Evolutionary conservation across 345 rosid genomes (phyloP), one percentile per base, ranked within the genome.

Genomic region (Conringia planisiliqua): DNA sequence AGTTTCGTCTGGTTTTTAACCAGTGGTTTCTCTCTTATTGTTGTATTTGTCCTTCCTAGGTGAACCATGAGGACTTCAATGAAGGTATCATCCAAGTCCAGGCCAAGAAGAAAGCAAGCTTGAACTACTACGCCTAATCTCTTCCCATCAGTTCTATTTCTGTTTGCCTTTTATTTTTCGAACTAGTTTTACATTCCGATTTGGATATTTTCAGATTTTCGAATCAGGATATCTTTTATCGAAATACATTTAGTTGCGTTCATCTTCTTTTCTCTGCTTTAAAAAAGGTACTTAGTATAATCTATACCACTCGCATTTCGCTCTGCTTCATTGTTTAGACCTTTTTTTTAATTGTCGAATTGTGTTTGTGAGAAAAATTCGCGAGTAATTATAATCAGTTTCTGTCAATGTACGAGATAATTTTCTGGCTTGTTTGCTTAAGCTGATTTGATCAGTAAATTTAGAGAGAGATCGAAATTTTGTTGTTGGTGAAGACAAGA

Each of bases 41-140:
- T 62, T 27, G 55, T n/a, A 26, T 57, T 32, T 57, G 61, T 59
- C 38, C 30, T 68, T 22, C 24, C 24, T 76, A 95, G 99, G 98
- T 96, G 59, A 96, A 91, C 70, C 99, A 96, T 55, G 99, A 96
- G 74, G 99, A 96, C 81, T 96, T 92, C 79, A 92, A 96, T 33
- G 99, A 92, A 87, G 99, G 99, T 17, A 92, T 96, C 58, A 96
- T 96, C 76, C 99, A 92, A 75, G 99, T 96, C 36, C 98, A 96
- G 75, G 99, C 99, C 4, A 96, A 96, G 95, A 96, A 96, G 97
- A 96, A 96, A 71, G 86, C 99, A 57, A 96, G 99, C 80, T 81
- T 96, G 68, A 96, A 96, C 80, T 96, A 96, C 66, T 96, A 96
- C 66, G 99, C 99, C 0, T 96, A 78, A 68, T 58, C 35, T 26